phyloP scores from a whole-genome alignment of 352 stramenopile genomes.

The Blastocystis sp. region DNA sequence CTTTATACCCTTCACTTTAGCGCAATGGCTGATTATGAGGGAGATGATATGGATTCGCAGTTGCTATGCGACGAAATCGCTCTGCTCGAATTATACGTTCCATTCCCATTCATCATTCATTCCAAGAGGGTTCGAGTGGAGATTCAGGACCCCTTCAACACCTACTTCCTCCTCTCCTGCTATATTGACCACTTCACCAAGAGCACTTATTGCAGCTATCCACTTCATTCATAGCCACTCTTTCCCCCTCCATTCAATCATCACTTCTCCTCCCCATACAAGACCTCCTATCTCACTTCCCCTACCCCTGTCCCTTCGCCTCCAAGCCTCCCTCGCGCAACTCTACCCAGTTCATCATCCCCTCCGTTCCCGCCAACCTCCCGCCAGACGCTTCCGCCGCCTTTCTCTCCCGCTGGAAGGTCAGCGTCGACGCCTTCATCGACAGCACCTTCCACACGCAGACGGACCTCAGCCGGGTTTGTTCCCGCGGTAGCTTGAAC shows the following conservation, averaged over 20 bases:
- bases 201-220: neutral
- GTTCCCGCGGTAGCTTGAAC: neutral
- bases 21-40: constrained; percentile 18
- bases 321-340: neutral
- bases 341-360: neutral
- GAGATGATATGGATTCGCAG: neutral
- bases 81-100: constrained; percentile 31
- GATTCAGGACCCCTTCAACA: neutral
- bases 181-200: constrained; percentile 6
- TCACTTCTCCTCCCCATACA: neutral
- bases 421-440: neutral
- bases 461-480: neutral
- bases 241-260: neutral
- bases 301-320: neutral
- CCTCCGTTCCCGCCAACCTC: neutral
- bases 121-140: constrained; percentile 4
- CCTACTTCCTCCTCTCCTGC: constrained; percentile 16
- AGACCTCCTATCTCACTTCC: constrained; percentile 7
- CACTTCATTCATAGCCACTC: neutral
- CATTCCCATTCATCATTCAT: neutral
- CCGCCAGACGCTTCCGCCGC: neutral
- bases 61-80: neutral
- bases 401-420: neutral
- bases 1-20: neutral
- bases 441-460: neutral